A percentile compares a stretch with the other conserved stretches of the same genome.
Evolutionary conservation across 2,329 filamentous ascomycete genomes (phyloP).

Genomic region (Ophiostoma sp.): DNA sequence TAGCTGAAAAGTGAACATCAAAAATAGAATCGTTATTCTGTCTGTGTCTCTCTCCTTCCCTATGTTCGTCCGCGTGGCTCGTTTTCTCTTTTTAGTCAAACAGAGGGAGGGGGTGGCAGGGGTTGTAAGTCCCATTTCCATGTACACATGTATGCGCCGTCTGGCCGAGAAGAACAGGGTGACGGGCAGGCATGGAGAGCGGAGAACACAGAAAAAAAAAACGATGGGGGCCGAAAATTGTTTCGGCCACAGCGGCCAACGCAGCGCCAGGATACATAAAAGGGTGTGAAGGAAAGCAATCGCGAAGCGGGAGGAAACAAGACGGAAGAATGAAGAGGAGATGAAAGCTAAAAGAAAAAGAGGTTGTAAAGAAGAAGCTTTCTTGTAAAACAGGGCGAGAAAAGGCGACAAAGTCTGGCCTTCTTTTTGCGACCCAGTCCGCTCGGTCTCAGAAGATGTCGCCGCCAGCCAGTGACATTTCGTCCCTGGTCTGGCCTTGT

Average conservation of each 20-base stretch:
- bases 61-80: no score
- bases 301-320: background rate
- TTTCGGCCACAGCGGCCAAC: background rate
- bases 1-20: background rate
- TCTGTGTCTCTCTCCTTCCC: background rate
- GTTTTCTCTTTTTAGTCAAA: background rate
- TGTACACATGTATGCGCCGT: background rate
- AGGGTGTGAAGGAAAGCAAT: background rate
- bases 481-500: background rate
- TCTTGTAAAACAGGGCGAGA: slow-evolving; percentile 2
- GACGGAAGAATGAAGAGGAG: background rate
- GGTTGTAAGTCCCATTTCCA: background rate
- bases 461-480: background rate
- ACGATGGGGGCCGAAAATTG: background rate
- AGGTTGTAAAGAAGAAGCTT: background rate
- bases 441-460: background rate
- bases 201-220: background rate
- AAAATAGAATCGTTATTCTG: background rate
- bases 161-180: background rate
- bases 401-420: background rate
- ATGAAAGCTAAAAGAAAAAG: background rate
- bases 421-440: background rate
- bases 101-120: background rate
- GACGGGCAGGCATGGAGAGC: background rate
- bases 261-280: background rate